phyloP scores from a whole-genome alignment of 768 basidiomycete genomes.

The Cystobasidiopsis lactophilus region DNA sequence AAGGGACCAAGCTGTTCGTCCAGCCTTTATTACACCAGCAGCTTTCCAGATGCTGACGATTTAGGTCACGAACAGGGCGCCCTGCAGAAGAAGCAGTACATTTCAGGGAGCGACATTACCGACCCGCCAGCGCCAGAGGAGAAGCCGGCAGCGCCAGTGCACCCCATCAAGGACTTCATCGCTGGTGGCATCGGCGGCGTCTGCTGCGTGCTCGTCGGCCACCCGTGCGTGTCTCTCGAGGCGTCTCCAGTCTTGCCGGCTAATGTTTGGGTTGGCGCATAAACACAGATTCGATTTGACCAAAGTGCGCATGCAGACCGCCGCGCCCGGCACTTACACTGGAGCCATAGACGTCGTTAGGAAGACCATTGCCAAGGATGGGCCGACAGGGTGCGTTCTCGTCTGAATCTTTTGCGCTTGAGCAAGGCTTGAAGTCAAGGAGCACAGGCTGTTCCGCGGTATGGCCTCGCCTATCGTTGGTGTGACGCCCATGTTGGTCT shows the following conservation, averaged over 20 bases:
- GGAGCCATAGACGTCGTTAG: constrained; percentile 85
- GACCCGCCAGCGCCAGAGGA: no score
- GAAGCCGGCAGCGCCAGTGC: no score
- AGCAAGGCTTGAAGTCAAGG: background rate
- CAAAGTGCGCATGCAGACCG: constrained; percentile 88
- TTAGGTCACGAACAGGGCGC: no score
- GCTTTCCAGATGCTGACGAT: background rate
- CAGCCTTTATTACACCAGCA: background rate
- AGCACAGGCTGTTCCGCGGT: constrained; percentile 62
- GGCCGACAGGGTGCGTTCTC: constrained; percentile 45
- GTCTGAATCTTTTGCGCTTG: background rate
- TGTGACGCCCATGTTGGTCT: constrained; percentile 91
- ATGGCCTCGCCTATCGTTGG: constrained; percentile 33
- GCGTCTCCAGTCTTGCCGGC: background rate
- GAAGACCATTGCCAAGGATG: constrained; percentile 77
- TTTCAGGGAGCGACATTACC: no score
- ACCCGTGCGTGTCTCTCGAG: constrained; percentile 48
- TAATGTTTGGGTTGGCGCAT: background rate
- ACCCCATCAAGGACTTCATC: constrained; percentile 50
- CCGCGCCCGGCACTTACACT: constrained; percentile 61
- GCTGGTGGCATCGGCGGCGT: constrained; percentile 84
- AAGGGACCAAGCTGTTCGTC: background rate
- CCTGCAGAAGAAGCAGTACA: no score
- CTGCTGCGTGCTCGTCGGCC: constrained; percentile 72
- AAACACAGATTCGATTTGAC: background rate